Evolutionary conservation across 805 yeast genomes (phyloP), one percentile per base, ranked within the genome.

Genomic region (Schwanniomyces vanrijiae): DNA sequence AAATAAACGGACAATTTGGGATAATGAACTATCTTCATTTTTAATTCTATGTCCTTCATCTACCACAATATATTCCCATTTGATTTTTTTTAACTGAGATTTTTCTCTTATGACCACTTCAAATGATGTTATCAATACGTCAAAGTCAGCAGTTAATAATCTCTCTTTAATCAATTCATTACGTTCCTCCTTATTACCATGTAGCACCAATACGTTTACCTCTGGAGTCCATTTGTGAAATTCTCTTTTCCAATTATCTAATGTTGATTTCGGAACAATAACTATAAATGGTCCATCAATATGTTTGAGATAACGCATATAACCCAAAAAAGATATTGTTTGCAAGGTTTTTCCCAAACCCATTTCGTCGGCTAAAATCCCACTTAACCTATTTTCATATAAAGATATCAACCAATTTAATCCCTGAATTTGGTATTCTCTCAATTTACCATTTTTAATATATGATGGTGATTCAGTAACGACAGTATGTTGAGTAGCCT

Each of bases 1-100:
- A 62, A 92, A 90, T 21, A 90, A 66, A 53, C 98, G 80, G 49
- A 94, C 91, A 53, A 94, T 91, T 66, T 92, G 97, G 1, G 97
- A 90, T 43, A 92, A 73, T 33, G 94, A 84, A 54, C 95, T 85
- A 60, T 89, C 95, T 61, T 94, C 98, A 64, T 94, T 94, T 62
- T 92, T 92, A 63, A 92, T 92, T 63, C 98, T 81, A 66, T 92
- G 99, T 2, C 98, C 98, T 67, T 91, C 97, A 70, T 92, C 99
- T 44, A 92, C 89, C 18, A 94, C 78, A 46, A 94, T 84, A 64
- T 92, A 92, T 67, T 91, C 91, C 98, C 98, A 92, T 43, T 86
- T 84, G 48, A 92, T 71, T 63, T 87, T 90, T 58, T 87, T 87
- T 56, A 94, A 73, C 38, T 81, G 80, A 14, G 88, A 62, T 64